These are phyloP conservation scores for Metarhizium album DNA, from an alignment of 2,329 filamentous ascomycete species.

Conservation along the genomic window DNA sequence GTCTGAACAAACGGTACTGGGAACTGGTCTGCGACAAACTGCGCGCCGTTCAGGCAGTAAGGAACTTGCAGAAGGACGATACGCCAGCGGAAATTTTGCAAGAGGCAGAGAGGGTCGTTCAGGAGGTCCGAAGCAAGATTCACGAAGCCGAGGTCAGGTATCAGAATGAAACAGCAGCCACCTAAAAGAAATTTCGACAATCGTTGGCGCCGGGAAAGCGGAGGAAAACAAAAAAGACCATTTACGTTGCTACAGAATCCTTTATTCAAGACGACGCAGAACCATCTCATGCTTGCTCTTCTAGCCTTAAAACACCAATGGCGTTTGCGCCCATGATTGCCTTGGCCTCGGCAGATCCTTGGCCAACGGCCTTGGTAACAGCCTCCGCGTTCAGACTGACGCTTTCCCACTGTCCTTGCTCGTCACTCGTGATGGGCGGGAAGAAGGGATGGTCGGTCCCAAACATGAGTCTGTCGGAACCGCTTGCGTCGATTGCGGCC, in stretches of 20 bases:
- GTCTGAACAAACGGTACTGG: slow-evolving; percentile 25
- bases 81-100: slow-evolving; percentile 16
- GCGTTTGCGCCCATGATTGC: slow-evolving; percentile 52
- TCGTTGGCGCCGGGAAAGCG: neutral
- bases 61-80: slow-evolving; percentile 19
- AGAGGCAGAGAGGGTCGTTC: slow-evolving; percentile 18
- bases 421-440: slow-evolving; percentile 56
- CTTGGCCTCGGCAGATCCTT: slow-evolving; percentile 33
- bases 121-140: slow-evolving; percentile 22
- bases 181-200: slow-evolving; percentile 2
- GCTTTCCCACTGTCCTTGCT: slow-evolving; percentile 58
- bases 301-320: slow-evolving; percentile 34
- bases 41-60: slow-evolving; percentile 25
- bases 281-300: slow-evolving; percentile 9
- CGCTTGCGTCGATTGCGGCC: slow-evolving; percentile 58
- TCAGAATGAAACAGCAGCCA: slow-evolving; percentile 17
- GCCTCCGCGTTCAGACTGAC: slow-evolving; percentile 43
- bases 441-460: slow-evolving; percentile 81
- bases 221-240: no score
- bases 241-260: neutral
- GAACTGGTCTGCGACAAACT: slow-evolving; percentile 31
- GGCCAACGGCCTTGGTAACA: slow-evolving; percentile 40
- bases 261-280: neutral
- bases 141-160: slow-evolving; percentile 27
- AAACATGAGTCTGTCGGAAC: slow-evolving; percentile 63